phyloP scores from a whole-genome alignment of 768 basidiomycete genomes.

The Tulasnella sp. region DNA sequence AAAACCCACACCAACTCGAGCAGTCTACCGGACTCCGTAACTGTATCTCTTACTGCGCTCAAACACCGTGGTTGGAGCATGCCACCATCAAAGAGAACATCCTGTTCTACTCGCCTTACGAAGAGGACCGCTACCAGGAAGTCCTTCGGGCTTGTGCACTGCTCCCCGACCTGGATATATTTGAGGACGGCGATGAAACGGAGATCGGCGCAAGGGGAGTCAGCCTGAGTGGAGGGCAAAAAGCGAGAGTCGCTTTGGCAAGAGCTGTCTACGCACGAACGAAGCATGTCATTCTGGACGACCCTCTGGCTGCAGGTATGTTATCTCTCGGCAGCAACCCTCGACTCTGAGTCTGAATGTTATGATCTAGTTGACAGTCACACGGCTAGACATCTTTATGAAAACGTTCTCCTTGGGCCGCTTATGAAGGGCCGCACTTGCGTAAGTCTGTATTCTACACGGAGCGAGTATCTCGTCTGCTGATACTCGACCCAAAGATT shows the following conservation, averaged over 20 bases:
- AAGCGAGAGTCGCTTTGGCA: constrained; percentile 52
- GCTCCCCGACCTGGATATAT: constrained; percentile 48
- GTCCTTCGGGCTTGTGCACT: constrained; percentile 48
- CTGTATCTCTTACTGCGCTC: constrained; percentile 34
- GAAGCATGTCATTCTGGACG: constrained; percentile 50
- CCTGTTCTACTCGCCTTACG: constrained; percentile 51
- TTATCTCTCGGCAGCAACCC: neutral
- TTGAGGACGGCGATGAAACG: constrained; percentile 61
- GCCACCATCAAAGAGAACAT: constrained; percentile 42
- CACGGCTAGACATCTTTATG: constrained; percentile 23
- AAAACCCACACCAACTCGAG: constrained; percentile 39
- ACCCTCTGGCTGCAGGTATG: constrained; percentile 43
- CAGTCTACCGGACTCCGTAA: constrained; percentile 23
- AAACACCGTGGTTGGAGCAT: constrained; percentile 32
- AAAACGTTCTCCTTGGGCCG: constrained; percentile 22
- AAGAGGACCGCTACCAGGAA: constrained; percentile 55
- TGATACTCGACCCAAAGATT: constrained; percentile 18
- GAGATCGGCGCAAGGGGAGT: constrained; percentile 26
- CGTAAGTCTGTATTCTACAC: constrained; percentile 22
- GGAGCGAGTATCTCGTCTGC: constrained; percentile 13
- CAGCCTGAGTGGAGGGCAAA: constrained; percentile 46
- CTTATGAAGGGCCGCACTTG: constrained; percentile 25
- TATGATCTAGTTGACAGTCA: constrained; percentile 20
- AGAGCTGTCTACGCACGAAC: constrained; percentile 55
- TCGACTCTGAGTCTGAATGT: neutral